A percentile compares a stretch with the other conserved stretches of the same genome.
Evolutionary conservation across 1,284 basidiomycete genomes (phyloP).

Genomic region (Athelia psychrophila): DNA sequence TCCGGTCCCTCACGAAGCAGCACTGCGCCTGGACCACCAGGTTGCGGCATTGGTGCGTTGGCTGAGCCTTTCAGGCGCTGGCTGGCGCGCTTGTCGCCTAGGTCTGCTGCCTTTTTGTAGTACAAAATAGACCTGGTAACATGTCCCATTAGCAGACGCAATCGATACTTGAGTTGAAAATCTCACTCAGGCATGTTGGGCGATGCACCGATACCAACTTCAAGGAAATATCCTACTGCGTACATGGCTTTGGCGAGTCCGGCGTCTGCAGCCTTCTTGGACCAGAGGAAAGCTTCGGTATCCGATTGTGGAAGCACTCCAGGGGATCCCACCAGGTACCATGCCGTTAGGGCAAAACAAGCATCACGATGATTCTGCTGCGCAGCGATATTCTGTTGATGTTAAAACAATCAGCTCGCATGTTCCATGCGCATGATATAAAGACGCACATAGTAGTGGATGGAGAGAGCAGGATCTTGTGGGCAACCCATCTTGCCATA

Average conservation of each 20-base stretch:
- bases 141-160: constrained; percentile 6
- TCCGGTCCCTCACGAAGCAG: constrained; percentile 49
- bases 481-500: constrained; percentile 99
- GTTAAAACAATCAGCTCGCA: constrained; percentile 10
- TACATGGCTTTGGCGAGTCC: constrained; percentile 94
- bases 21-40: constrained; percentile 60
- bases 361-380: constrained; percentile 97
- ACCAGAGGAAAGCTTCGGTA: constrained; percentile 96
- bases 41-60: constrained; percentile 49
- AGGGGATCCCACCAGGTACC: constrained; percentile 98
- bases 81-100: constrained; percentile 90
- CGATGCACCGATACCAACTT: constrained; percentile 86
- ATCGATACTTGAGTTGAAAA: constrained; percentile 4
- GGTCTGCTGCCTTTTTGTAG: constrained; percentile 91
- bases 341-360: constrained; percentile 96
- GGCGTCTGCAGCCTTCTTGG: constrained; percentile 87
- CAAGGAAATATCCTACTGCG: constrained; percentile 95
- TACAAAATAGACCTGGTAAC: constrained; percentile 65
- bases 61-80: constrained; percentile 79
- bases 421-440: constrained; percentile 10
- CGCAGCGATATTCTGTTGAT: constrained; percentile 87
- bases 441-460: constrained; percentile 92
- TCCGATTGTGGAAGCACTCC: constrained; percentile 97
- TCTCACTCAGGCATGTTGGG: constrained; percentile 66
- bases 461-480: constrained; percentile 94